Base-by-base conservation (phyloP, 805 yeast genomes). In the Starmerella etchellsii region DNA sequence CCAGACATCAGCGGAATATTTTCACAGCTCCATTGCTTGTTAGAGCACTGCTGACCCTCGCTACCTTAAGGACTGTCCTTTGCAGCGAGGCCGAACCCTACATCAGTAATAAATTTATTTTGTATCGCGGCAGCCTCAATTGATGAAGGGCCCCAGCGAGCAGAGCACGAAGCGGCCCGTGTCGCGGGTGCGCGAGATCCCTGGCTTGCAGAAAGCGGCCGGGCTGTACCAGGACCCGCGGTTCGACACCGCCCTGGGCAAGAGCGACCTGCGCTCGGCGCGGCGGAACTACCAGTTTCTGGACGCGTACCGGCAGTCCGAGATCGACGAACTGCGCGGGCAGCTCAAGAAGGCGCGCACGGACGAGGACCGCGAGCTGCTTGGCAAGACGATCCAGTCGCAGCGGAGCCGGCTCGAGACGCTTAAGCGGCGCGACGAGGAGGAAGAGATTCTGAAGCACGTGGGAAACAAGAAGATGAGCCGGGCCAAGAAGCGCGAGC, bases 111-210 rank as follows among this genome's bases (percentile, higher is more conserved):
- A 8, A 24, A 24, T 24, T 9, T 11, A 24, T 9, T 24, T 24
- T 24, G 26, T 24, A 11, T 9, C 8, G 26, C 11, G 26, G 11
- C 26, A 16, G 15, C n/a, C n/a, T n/a, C n/a, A n/a, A n/a, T n/a
- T n/a, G 47, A 88, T 87, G 56, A 95, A 88, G 64, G 95, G 94
- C 0, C 98, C 98, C 11, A 63, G 75, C 2, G 96, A 82, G 55
- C 54, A 73, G 21, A 79, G 91, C 6, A 65, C 94, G 0, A 84
- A 80, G 58, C 70, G 63, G 48, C 79, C 77, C 15, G 93, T 80
- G 0, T 65, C 83, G 0, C 66, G 68, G 48, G 66, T 83, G 28
- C 69, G 97, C 49, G 75, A 77, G 33, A 76, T 87, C 11, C 88
- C 66, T 2, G 65, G 63, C 4, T 59, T 58, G 13, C 46, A 47